Conservation (phyloP, 2,329 filamentous ascomycete species). For the Penicillium sp. region DNA sequence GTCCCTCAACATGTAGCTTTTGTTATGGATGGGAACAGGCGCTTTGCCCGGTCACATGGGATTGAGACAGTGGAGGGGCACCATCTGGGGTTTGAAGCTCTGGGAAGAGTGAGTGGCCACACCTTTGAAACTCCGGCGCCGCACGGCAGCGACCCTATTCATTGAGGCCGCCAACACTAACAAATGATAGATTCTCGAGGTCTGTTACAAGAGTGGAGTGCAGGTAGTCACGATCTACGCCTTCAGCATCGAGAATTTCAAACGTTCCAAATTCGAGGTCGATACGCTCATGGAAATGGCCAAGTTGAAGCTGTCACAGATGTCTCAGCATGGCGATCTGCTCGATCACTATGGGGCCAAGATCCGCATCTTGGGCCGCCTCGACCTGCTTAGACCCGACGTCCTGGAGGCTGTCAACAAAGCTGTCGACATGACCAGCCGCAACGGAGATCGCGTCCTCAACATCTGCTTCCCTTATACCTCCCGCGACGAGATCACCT, state of each 20-base stretch:
- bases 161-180: constrained; percentile 1
- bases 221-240: constrained; percentile 97
- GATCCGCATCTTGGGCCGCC: constrained; percentile 79
- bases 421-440: constrained; percentile 78
- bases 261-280: constrained; percentile 92
- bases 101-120: constrained; percentile 67
- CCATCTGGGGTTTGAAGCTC: constrained; percentile 89
- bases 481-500: constrained; percentile 89
- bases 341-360: constrained; percentile 88
- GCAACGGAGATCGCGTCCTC: constrained; percentile 74
- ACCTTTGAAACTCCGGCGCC: neutral
- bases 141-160: constrained; percentile 3
- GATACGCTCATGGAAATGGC: constrained; percentile 97
- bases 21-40: constrained; percentile 96
- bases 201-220: constrained; percentile 96
- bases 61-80: constrained; percentile 97
- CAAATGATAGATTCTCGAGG: constrained; percentile 70
- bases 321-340: constrained; percentile 88
- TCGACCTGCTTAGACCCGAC: constrained; percentile 77
- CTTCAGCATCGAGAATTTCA: constrained; percentile 99
- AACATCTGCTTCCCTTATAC: constrained; percentile 99
- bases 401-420: constrained; percentile 84
- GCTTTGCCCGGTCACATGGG: constrained; percentile 82
- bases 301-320: constrained; percentile 86
- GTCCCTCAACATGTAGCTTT: constrained; percentile 97